These are phyloP conservation scores for Pyricularia sp. DNA, from an alignment of 2,329 filamentous ascomycete genomes.

Conservation along the genomic window DNA sequence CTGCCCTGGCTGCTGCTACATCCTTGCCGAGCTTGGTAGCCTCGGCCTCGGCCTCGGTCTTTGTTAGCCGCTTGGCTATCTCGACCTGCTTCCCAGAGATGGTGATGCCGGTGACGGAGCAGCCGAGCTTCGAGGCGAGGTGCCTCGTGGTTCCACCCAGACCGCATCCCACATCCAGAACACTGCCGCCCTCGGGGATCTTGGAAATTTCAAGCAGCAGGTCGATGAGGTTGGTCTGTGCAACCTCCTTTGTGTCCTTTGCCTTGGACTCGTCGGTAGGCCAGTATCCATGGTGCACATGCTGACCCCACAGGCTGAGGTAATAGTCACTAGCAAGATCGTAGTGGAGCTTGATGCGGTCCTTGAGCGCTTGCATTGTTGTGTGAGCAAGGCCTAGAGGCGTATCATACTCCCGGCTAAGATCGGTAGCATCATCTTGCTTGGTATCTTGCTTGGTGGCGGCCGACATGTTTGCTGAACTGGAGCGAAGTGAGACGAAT, in stretches of 20 bases:
- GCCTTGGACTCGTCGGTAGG: conserved; percentile 32
- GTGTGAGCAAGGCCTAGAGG: conserved; percentile 33
- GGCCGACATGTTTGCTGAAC: not conserved
- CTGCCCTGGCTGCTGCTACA: conserved; percentile 7
- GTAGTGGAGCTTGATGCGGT: conserved; percentile 50
- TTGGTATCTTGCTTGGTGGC: conserved; percentile 3
- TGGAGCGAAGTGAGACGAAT: not conserved
- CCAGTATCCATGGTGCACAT: conserved; percentile 57
- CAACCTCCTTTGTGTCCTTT: conserved; percentile 44
- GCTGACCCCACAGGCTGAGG: conserved; percentile 52
- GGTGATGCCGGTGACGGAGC: conserved; percentile 48
- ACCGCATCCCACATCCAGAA: conserved; percentile 53
- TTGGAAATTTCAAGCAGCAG: conserved; percentile 41
- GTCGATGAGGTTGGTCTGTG: conserved; percentile 47
- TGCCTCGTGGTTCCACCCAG: conserved; percentile 49
- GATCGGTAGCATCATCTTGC: conserved; percentile 20
- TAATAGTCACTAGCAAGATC: conserved; percentile 54
- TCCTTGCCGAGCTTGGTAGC: conserved; percentile 1
- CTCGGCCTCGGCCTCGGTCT: conserved; percentile 18
- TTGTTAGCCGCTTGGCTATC: conserved; percentile 42
- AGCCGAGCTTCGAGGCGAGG: conserved; percentile 40
- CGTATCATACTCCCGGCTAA: conserved; percentile 36
- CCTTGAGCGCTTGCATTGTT: conserved; percentile 41
- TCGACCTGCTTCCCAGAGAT: conserved; percentile 51
- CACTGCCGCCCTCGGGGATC: conserved; percentile 18